These are phyloP conservation scores for Physcia stellaris DNA, from an alignment of 495 filamentous ascomycete genomes.

Conservation along the genomic window DNA sequence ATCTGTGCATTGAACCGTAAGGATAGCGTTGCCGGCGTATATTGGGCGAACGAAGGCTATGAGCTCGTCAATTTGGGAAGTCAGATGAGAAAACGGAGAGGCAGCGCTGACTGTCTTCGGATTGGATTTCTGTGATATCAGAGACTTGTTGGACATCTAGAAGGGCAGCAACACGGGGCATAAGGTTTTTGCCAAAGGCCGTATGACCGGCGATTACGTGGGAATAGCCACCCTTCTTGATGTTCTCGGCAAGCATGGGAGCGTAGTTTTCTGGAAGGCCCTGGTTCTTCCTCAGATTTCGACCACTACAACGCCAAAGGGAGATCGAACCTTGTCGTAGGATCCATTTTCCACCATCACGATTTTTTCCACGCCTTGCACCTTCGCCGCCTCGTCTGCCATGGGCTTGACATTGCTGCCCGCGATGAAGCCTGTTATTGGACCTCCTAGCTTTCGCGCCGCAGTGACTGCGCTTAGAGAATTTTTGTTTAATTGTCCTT, in stretches of 20 bases:
- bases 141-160: slow-evolving; percentile 87
- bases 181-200: slow-evolving; percentile 89
- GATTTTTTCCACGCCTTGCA: slow-evolving; percentile 81
- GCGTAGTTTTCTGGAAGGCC: slow-evolving; percentile 90
- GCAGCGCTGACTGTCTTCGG: slow-evolving; percentile 57
- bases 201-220: slow-evolving; percentile 85
- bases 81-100: background rate
- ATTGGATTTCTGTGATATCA: slow-evolving; percentile 75
- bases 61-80: slow-evolving; percentile 1
- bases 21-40: slow-evolving; percentile 93
- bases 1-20: slow-evolving; percentile 89
- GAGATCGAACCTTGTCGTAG: slow-evolving; percentile 79
- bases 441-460: slow-evolving; percentile 71
- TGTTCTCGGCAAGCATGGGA: slow-evolving; percentile 85
- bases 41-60: slow-evolving; percentile 85
- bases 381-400: slow-evolving; percentile 78
- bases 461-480: slow-evolving; percentile 81
- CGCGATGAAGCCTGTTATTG: slow-evolving; percentile 76
- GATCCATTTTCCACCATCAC: slow-evolving; percentile 74
- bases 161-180: slow-evolving; percentile 91
- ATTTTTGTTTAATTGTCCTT: slow-evolving; percentile 69
- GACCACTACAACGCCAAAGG: background rate
- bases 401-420: slow-evolving; percentile 68
- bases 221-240: slow-evolving; percentile 84
- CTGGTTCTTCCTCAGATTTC: too few relatives aligned